Evolutionary conservation across 129 eudicot species (phyloP), one percentile per base, ranked within the genome.

Genomic region (Logfia minima): DNA sequence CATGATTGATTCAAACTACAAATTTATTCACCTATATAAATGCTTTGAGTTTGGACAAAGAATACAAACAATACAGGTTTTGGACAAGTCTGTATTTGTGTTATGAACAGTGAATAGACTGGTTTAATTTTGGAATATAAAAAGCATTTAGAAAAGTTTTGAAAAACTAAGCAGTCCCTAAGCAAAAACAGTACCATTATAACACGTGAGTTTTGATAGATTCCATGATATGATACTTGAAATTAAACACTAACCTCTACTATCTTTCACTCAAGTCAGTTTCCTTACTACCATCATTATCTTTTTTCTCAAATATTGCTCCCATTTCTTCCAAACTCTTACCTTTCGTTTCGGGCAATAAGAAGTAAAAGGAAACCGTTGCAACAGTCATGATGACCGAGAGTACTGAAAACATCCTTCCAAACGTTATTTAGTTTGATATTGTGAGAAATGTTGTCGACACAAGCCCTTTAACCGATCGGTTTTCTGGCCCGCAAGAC

Each of bases 401-500:
- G 9, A 14, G 58, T 51, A 14, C n/a, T 4, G 14, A 51, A 51
- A 51, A 3, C 58, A 51, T 16, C 43, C 43, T 9, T 48, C 19
- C 67, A 26, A 26, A 62, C 8, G 7, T 62, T 62, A 62, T 62
- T 4, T 62, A 26, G 67, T 78, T 72, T 0, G 96, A 65, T 23
- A 90, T 76, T 2, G 82, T 88, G 0, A 62, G 67, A 62, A 62
- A 62, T 3, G 18, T 62, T 35, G 11, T 62, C 2, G 67, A 1
- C 31, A 62, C 31, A 9, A 24, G 18, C 67, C 67, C n/a, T 13
- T 19, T 93, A 4, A 90, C 93, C 77, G 90, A 66, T 74, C 98
- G 68, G 80, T 93, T 93, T 75, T 90, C 96, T 0, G 93, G 87
- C 74, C 88, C 0, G 55, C 17, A 8, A 10, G 4, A 45, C 56